Conservation (phyloP, 106 monocot genomes). For the Posidonia australis region DNA sequence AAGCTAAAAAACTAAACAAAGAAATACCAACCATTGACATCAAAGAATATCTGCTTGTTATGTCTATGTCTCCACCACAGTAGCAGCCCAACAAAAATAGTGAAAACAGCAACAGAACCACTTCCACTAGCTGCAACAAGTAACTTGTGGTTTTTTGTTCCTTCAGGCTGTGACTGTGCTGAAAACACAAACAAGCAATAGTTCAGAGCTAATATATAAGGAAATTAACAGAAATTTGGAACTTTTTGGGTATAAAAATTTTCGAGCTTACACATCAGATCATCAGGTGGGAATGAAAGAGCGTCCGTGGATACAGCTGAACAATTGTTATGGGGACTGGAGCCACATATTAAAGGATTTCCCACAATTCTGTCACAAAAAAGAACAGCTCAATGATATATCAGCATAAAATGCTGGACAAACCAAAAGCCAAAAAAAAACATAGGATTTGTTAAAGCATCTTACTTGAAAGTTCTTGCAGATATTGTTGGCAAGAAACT, state of each 20-base stretch:
- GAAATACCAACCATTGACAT: slow-evolving; percentile 66
- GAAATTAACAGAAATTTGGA: not conserved
- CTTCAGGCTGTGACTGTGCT: slow-evolving; percentile 45
- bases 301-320: slow-evolving; percentile 63
- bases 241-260: not conserved
- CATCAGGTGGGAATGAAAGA: slow-evolving; percentile 77
- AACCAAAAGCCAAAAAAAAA: not conserved
- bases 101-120: slow-evolving; percentile 40
- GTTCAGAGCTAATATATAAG: not conserved
- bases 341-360: slow-evolving; percentile 84
- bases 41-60: slow-evolving; percentile 77
- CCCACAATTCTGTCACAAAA: slow-evolving; percentile 54
- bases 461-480: slow-evolving; percentile 86
- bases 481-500: slow-evolving; percentile 59
- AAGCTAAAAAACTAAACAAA: not conserved
- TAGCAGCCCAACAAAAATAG: slow-evolving; percentile 34
- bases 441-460: not conserved
- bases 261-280: slow-evolving; percentile 37
- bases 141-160: slow-evolving; percentile 31
- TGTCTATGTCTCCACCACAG: slow-evolving; percentile 62
- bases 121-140: slow-evolving; percentile 53
- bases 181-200: slow-evolving; percentile 18
- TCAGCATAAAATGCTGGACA: not conserved
- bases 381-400: not conserved
- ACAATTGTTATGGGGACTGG: slow-evolving; percentile 46